These are phyloP conservation scores for Lachnellula willkommii DNA, from an alignment of 2,329 filamentous ascomycete genomes.

Conservation along the genomic window DNA sequence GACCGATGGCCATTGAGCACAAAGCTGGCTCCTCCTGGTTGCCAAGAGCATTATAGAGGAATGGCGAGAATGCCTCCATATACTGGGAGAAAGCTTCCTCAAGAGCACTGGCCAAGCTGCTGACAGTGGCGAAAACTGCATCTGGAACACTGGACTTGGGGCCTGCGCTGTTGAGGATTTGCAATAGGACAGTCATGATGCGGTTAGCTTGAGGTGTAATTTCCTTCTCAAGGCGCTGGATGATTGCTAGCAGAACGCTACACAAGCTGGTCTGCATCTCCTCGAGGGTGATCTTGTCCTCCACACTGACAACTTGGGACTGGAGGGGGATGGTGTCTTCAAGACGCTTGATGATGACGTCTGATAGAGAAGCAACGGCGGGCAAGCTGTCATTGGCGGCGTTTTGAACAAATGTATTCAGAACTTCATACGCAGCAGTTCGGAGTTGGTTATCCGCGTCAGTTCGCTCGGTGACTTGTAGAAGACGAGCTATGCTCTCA, in stretches of 20 bases:
- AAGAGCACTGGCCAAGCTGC: conserved; percentile 83
- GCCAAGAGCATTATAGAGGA: conserved; percentile 86
- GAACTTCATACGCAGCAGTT: conserved; percentile 93
- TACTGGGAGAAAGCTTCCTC: conserved; percentile 94
- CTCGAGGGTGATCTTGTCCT: conserved; percentile 91
- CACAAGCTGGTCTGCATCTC: conserved; percentile 96
- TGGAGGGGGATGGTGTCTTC: conserved; percentile 88
- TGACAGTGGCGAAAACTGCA: conserved; percentile 85
- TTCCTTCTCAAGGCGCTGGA: conserved; percentile 85
- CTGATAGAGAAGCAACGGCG: conserved; percentile 74
- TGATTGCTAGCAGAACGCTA: conserved; percentile 85
- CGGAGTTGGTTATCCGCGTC: conserved; percentile 85
- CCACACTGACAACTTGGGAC: conserved; percentile 89
- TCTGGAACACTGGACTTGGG: conserved; percentile 92
- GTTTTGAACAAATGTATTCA: conserved; percentile 90
- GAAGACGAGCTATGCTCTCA: conserved; percentile 77
- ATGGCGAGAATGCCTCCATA: conserved; percentile 92
- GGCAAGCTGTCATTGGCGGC: conserved; percentile 79
- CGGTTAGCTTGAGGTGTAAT: conserved; percentile 84
- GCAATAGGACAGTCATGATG: conserved; percentile 85
- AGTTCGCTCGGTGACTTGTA: conserved; percentile 75
- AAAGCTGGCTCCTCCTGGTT: conserved; percentile 94
- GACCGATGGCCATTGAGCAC: conserved; percentile 94
- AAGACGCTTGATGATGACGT: conserved; percentile 83
- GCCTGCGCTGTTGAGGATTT: conserved; percentile 70